Evolutionary conservation across 2,329 filamentous ascomycete genomes (phyloP), one percentile per base, ranked within the genome.

Genomic region (Alternaria conjuncta): DNA sequence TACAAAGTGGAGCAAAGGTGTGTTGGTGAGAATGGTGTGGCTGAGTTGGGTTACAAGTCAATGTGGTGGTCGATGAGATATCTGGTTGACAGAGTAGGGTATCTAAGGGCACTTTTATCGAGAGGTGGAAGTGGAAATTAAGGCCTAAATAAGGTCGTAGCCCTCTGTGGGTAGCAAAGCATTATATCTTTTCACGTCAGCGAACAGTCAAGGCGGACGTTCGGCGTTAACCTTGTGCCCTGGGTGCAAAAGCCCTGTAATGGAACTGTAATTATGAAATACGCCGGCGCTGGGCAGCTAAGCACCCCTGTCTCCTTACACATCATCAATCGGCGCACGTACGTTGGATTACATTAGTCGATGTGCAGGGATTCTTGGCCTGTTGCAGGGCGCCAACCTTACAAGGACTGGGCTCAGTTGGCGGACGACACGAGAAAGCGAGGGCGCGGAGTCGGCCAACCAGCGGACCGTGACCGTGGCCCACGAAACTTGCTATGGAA

Each of bases 171-270:
- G 75, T 69, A 69, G 71, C 68, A 75, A 73, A 71, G 70, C 75
- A 78, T 78, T 78, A 77, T 79, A 78, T 78, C 77, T 77, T 56
- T 75, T 78, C 72, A 71, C 75, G 75, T 79, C 77, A 78, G 74
- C 74, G 71, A 65, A 70, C 69, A 77, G 71, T 71, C 57, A 70
- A 76, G 69, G 74, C 77, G 77, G 76, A 75, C 69, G 69, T 75
- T 79, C 77, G 76, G 77, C 69, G 70, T 73, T 77, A 76, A 75
- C 61, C 58, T 67, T 63, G 57, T 61, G 55, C 64, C 49, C 49
- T 55, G 44, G 62, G 55, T 46, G 67, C 68, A 69, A 63, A 71
- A 70, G 46, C 68, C 53, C 67, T 53, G 71, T 76, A 77, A 67
- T 71, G 67, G 65, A 71, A 65, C 57, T 68, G 67, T 78, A 78